phyloP scores from a whole-genome alignment of 1,284 basidiomycete species.

The Pterulicium gracile region DNA sequence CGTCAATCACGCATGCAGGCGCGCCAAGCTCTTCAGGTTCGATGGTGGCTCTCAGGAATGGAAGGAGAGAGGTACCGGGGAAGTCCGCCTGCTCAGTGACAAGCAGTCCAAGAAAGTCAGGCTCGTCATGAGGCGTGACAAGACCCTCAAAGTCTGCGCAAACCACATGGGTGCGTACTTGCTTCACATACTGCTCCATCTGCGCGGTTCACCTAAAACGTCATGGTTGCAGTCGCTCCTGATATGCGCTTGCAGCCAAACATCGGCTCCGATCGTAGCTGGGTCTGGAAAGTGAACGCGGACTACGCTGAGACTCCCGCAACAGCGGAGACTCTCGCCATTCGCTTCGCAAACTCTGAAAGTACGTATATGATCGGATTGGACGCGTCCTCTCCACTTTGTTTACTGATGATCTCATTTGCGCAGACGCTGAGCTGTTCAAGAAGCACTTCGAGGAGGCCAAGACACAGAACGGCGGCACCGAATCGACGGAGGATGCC shows the following conservation, averaged over 20 bases:
- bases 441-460: slow-evolving; percentile 82
- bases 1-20: slow-evolving; percentile 41
- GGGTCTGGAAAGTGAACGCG: slow-evolving; percentile 97
- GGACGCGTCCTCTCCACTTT: slow-evolving; percentile 2
- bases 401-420: slow-evolving; percentile 7
- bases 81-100: slow-evolving; percentile 83
- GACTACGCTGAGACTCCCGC: slow-evolving; percentile 90
- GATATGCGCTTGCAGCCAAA: slow-evolving; percentile 97
- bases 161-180: slow-evolving; percentile 84
- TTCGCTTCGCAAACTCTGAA: slow-evolving; percentile 95
- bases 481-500: slow-evolving; percentile 15
- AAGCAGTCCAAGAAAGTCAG: slow-evolving; percentile 87
- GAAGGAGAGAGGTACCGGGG: slow-evolving; percentile 95
- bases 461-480: slow-evolving; percentile 53
- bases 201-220: slow-evolving; percentile 4
- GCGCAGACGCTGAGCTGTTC: slow-evolving; percentile 76
- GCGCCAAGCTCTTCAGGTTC: slow-evolving; percentile 98
- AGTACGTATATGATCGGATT: slow-evolving; percentile 52
- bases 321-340: slow-evolving; percentile 90
- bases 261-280: slow-evolving; percentile 97
- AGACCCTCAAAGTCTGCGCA: slow-evolving; percentile 99
- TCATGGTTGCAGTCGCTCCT: slow-evolving; percentile 49
- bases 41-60: slow-evolving; percentile 76
- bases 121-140: slow-evolving; percentile 99
- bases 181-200: slow-evolving; percentile 4